Conservation (phyloP, 2,329 filamentous ascomycete species). For the Aspergillus unguis region DNA sequence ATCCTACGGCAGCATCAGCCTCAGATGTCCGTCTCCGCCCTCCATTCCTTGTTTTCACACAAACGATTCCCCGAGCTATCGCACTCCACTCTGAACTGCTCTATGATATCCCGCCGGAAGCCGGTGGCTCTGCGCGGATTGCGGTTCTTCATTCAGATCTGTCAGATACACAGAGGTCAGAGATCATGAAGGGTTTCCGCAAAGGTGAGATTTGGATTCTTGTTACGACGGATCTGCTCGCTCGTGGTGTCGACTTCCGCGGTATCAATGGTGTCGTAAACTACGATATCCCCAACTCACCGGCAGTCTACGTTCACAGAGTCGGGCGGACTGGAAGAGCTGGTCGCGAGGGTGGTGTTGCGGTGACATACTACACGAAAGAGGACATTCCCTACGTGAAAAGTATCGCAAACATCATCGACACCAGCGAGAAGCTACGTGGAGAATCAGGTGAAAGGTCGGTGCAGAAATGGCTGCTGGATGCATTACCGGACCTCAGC, state of each 20-base stretch:
- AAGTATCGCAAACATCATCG: constrained; percentile 89
- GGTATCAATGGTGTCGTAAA: constrained; percentile 96
- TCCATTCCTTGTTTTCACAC: constrained; percentile 92
- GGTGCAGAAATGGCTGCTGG: constrained; percentile 81
- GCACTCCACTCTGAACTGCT: constrained; percentile 85
- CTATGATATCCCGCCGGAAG: constrained; percentile 88
- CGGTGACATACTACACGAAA: constrained; percentile 91
- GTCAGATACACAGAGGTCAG: constrained; percentile 68
- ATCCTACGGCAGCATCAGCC: constrained; percentile 60
- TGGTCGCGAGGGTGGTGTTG: constrained; percentile 80
- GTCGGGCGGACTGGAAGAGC: constrained; percentile 88
- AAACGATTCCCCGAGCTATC: constrained; percentile 86
- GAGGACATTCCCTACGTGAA: constrained; percentile 90
- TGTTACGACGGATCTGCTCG: constrained; percentile 90
- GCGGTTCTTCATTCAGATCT: constrained; percentile 88
- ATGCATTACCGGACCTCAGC: constrained; percentile 75
- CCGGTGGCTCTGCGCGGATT: constrained; percentile 78
- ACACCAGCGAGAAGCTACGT: constrained; percentile 70
- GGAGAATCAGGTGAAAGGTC: constrained; percentile 52
- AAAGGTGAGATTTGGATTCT: constrained; percentile 93
- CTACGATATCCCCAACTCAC: constrained; percentile 92
- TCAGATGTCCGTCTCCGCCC: constrained; percentile 61
- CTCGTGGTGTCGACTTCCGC: constrained; percentile 89
- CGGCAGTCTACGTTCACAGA: constrained; percentile 87
- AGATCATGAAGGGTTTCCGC: constrained; percentile 85